Percentiles rank a stretch among this genome's conserved stretches.
These are phyloP conservation scores for Irpex sp. DNA, from an alignment of 1,284 basidiomycete genomes.

Conservation along the genomic window DNA sequence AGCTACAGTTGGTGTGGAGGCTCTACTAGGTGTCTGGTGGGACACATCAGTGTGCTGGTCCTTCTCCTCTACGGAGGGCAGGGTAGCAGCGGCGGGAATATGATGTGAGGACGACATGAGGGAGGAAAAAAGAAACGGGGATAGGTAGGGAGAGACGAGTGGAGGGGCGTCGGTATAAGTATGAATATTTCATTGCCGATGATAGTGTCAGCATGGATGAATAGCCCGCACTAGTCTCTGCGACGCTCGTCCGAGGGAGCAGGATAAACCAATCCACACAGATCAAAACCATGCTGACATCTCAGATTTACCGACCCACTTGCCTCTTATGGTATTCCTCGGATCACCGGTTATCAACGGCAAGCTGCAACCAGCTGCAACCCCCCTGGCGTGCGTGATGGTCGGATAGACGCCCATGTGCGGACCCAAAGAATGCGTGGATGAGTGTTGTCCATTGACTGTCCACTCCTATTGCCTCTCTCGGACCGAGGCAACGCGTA, in stretches of 20 bases:
- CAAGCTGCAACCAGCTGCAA: not conserved
- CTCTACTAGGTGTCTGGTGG: not conserved
- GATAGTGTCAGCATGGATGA: constrained; percentile 5
- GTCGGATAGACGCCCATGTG: constrained; percentile 4
- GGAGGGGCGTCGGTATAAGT: not conserved
- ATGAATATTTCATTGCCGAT: not conserved
- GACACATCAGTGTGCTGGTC: not conserved
- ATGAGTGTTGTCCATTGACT: not conserved
- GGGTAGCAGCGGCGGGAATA: too few relatives aligned
- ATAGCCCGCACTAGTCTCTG: not conserved
- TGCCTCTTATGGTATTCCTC: not conserved
- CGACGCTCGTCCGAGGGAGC: not conserved
- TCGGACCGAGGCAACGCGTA: not conserved
- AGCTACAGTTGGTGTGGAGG: not conserved
- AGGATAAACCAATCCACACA: not conserved
- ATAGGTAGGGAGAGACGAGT: not conserved
- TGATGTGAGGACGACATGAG: not conserved
- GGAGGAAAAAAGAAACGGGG: not conserved
- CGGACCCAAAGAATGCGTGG: not conserved
- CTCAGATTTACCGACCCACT: not conserved
- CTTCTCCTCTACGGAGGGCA: not conserved
- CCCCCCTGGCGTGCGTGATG: constrained; percentile 5
- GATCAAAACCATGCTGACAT: not conserved
- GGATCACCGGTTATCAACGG: not conserved
- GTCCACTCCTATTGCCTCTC: not conserved